Evolutionary conservation across 2,329 filamentous ascomycete genomes (phyloP).

Genomic region (Aspergillus sp.): DNA sequence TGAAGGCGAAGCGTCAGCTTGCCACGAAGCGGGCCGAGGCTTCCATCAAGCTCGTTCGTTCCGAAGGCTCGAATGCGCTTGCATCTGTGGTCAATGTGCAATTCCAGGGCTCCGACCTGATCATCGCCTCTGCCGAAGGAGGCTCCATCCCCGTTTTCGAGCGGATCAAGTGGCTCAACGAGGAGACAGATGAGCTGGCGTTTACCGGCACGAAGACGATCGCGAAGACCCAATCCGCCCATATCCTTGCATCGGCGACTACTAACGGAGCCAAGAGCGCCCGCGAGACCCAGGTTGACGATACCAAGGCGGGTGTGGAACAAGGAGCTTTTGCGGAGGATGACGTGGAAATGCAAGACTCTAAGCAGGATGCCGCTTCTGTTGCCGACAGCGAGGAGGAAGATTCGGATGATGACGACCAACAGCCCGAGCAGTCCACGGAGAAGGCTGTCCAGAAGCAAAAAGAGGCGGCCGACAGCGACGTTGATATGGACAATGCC

Average conservation of each 20-base stretch:
- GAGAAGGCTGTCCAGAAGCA: slow-evolving; percentile 18
- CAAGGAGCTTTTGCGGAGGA: slow-evolving; percentile 47
- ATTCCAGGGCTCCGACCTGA: slow-evolving; percentile 47
- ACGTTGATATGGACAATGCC: slow-evolving; percentile 34
- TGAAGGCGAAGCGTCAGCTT: slow-evolving; percentile 47
- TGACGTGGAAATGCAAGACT: slow-evolving; percentile 43
- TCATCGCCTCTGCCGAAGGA: slow-evolving; percentile 50
- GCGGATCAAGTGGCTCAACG: slow-evolving; percentile 47
- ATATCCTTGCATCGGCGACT: slow-evolving; percentile 46
- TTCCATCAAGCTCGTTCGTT: slow-evolving; percentile 44
- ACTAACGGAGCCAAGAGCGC: slow-evolving; percentile 55
- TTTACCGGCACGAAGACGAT: slow-evolving; percentile 48
- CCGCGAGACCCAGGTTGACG: slow-evolving; percentile 56
- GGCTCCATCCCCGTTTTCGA: slow-evolving; percentile 53
- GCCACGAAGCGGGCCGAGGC: slow-evolving; percentile 47
- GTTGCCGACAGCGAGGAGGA: slow-evolving; percentile 26
- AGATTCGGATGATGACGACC: slow-evolving; percentile 21
- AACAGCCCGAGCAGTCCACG: slow-evolving; percentile 19
- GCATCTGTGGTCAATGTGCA: slow-evolving; percentile 46
- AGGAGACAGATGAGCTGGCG: slow-evolving; percentile 44
- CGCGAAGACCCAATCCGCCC: slow-evolving; percentile 43
- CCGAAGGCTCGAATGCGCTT: slow-evolving; percentile 38
- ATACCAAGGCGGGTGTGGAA: slow-evolving; percentile 56
- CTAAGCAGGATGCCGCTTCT: slow-evolving; percentile 36
- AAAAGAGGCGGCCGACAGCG: slow-evolving; percentile 17